A percentile compares a stretch with the other conserved stretches of the same genome.
phyloP scores from a whole-genome alignment of 2,329 filamentous ascomycete species.

The Cryoendolithus antarcticus region DNA sequence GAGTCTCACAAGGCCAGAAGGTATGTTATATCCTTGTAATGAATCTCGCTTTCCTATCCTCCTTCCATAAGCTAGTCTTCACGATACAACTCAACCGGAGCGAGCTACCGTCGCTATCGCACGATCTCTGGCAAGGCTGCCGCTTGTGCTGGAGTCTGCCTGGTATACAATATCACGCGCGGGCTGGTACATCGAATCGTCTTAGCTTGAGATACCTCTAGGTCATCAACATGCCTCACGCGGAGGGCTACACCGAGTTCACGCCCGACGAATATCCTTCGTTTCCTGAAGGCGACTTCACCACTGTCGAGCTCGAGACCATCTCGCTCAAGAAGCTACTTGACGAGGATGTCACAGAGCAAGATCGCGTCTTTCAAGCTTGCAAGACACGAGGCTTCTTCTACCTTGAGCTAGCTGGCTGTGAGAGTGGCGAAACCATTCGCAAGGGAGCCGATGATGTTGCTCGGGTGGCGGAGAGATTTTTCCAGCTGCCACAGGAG shows the following conservation, averaged over 20 bases:
- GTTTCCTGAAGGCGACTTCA: conserved; percentile 25
- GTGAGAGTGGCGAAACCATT: conserved; percentile 17
- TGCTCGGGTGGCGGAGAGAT: conserved; percentile 27
- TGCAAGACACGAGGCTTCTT: conserved; percentile 43
- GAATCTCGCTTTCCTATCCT: too few species aligned
- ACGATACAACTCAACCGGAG: too few species aligned
- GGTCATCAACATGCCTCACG: conserved; percentile 17
- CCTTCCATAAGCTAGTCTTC: too few species aligned
- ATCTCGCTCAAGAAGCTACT: conserved; percentile 30
- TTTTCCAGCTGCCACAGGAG: conserved; percentile 37
- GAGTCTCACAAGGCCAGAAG: too few species aligned
- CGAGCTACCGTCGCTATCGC: too few species aligned
- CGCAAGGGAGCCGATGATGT: conserved; percentile 15
- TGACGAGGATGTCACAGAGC: conserved; percentile 21
- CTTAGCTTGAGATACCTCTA: too few species aligned
- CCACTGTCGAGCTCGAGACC: conserved; percentile 18
- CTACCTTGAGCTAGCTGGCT: conserved; percentile 38
- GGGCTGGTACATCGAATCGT: too few species aligned
- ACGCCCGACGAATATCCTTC: conserved; percentile 25
- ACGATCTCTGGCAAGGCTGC: too few species aligned
- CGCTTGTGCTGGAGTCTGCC: too few species aligned
- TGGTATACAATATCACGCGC: too few species aligned
- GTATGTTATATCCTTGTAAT: too few species aligned
- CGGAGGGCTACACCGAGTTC: conserved; percentile 15
- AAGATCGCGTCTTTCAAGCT: conserved; percentile 28